Conservation (phyloP, 805 yeast species). For the Saccharomycopsis schoenii region DNA sequence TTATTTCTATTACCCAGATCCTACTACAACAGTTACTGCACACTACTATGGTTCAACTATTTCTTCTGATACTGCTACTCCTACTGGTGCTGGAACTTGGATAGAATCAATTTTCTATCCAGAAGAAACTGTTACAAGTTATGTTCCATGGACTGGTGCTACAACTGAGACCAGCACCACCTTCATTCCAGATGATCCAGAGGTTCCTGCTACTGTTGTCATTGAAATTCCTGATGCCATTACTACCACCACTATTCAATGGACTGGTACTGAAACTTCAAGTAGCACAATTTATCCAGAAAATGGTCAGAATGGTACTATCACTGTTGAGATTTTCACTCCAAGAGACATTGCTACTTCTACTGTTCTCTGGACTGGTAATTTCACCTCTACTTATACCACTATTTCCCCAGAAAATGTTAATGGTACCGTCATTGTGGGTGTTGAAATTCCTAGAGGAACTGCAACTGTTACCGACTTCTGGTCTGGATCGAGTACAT, state of each 20-base stretch:
- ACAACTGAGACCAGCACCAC: not conserved
- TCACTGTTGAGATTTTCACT: not conserved
- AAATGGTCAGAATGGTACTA: not conserved
- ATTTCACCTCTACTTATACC: conserved; percentile 3
- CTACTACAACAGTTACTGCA: no score
- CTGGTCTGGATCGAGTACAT: not conserved
- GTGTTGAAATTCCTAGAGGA: not conserved
- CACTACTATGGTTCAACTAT: no score
- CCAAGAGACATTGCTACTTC: not conserved
- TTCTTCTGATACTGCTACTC: no score
- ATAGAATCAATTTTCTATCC: not conserved
- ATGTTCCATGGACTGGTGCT: not conserved
- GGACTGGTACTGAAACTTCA: not conserved
- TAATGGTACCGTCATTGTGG: not conserved
- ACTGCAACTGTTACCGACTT: not conserved
- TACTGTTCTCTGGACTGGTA: not conserved
- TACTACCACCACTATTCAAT: not conserved
- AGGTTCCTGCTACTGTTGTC: not conserved
- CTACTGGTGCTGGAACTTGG: not conserved
- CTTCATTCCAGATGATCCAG: not conserved
- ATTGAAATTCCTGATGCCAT: not conserved
- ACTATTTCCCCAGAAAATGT: not conserved
- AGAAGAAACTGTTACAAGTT: not conserved
- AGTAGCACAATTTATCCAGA: not conserved
- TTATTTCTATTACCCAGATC: no score